Evolutionary conservation across 192 early-diverging fungal species (phyloP), one percentile per base, ranked within the genome.

Genomic region (Rhizophagus clarus): DNA sequence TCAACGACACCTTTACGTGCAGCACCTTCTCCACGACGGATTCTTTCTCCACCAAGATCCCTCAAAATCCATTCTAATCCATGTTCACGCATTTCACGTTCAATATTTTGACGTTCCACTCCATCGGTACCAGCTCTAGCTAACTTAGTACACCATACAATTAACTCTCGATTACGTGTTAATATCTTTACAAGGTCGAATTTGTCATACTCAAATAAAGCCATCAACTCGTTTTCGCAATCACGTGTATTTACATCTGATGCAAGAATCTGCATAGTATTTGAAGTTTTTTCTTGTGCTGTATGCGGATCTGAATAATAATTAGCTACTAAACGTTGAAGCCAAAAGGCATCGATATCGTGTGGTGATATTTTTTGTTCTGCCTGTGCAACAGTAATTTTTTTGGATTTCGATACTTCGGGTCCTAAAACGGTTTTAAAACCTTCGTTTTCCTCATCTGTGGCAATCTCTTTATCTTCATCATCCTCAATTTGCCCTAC

Each of bases 341-440:
- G 89, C 96, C 96, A 99, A 82, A 99, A 99, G 9, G 97, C 95
- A 84, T 99, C 98, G 67, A 99, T 89, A 68, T 95, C 93, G 83
- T 96, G 95, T 12, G 94, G 90, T 60, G 83, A 74, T 31, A 91
- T 79, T 74, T 86, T 83, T 45, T 84, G 82, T 11, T 80, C 82
- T 17, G 85, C 79, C 26, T 89, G 77, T 31, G 61, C 40, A 15
- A 32, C 69, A 17, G 72, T 60, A 9, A 82, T 60, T 51, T 88
- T 87, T 68, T 86, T 88, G 26, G 87, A 81, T 49, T 83, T 83
- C n/a, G 81, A 81, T 10, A 79, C 82, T 61, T 82, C 84, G 47
- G 82, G 42, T 20, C 82, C 83, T 68, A 83, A 75, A 24, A 88
- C 88, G 32, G 86, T 88, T 20, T 85, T 83, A 74, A 89, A 89